Evolutionary conservation across 768 basidiomycete genomes (phyloP), one percentile per base, ranked within the genome.

Genomic region (Terana coerulea): DNA sequence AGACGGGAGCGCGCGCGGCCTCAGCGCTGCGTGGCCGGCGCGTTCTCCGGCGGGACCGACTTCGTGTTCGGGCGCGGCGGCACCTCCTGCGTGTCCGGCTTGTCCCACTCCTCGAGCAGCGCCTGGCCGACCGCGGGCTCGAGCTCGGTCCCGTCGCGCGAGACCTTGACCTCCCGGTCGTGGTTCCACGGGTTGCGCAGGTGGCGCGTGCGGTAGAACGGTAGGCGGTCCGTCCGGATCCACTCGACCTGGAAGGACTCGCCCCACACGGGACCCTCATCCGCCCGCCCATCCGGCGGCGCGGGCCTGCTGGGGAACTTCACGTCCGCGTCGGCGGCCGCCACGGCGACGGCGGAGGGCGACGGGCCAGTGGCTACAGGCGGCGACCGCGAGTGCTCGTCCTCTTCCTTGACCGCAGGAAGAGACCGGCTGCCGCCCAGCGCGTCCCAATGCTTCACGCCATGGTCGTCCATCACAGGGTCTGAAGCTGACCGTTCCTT

Each of bases 131-230:
- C 78, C 1, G 61, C 61, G 2, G 94, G 92, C 64, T 98, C 95
- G 17, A 98, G 65, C 64, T 98, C 95, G 1, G 94, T 97, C 15
- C 95, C 95, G 64, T 95, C 91, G 42, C 90, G 74, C 11, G 89
- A 92, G 7, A 90, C 81, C 71, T 90, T 88, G 39, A 90, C 76
- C 61, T 89, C 84, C 44, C 81, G 72, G 52, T 88, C 89, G 57
- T 91, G 81, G 59, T 98, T 98, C 93, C 94, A 98, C 2, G 87
- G 86, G 64, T 98, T 98, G 35, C 90, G 82, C 46, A 97, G 67
- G 63, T 92, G 87, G 24, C 84, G 78, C 29, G 87, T 87, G 39
- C 80, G 80, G 55, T 74, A 69, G 67, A 98, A 98, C 0, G 91
- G 83, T 2, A 98, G 65, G 2, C 77, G 75, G 11, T 78, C 71